phyloP scores from a whole-genome alignment of 192 early-diverging fungal genomes.

The Dissophora ornata region DNA sequence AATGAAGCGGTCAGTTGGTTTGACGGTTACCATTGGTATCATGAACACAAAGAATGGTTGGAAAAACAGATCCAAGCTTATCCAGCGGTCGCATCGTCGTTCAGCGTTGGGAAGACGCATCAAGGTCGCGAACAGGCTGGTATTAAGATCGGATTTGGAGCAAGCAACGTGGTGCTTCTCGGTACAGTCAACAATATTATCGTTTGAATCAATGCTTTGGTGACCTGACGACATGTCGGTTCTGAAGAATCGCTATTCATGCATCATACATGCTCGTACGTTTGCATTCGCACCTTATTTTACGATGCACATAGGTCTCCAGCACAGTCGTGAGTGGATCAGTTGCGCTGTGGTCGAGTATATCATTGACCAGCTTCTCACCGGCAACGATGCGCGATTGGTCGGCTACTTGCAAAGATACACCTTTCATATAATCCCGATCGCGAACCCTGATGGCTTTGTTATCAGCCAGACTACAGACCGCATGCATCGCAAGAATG shows the following conservation, averaged over 20 bases:
- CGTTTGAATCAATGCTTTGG: no score
- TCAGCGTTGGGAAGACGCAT: constrained; percentile 37
- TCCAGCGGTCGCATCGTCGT: constrained; percentile 6
- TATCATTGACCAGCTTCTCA: constrained; percentile 37
- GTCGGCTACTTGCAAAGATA: constrained; percentile 52
- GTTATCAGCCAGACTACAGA: constrained; percentile 60
- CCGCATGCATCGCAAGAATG: constrained; percentile 61
- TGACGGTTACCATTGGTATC: constrained; percentile 33
- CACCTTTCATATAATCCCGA: constrained; percentile 66
- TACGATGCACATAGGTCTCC: constrained; percentile 34
- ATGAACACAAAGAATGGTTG: constrained; percentile 37
- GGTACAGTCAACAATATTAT: no score
- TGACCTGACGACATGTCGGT: no score
- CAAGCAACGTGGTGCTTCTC: constrained; percentile 43
- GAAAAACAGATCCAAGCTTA: constrained; percentile 28
- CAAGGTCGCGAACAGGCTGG: constrained; percentile 31
- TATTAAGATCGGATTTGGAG: constrained; percentile 46
- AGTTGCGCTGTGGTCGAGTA: constrained; percentile 26
- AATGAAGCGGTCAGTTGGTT: no score
- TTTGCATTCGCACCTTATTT: no score
- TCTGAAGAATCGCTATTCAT: no score
- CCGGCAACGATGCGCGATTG: constrained; percentile 36
- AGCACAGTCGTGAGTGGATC: constrained; percentile 73
- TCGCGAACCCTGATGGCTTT: constrained; percentile 71
- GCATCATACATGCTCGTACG: no score